Evolutionary conservation across 805 yeast species (phyloP), one percentile per base, ranked within the genome.

Genomic region (Hanseniaspora clermontiae): DNA sequence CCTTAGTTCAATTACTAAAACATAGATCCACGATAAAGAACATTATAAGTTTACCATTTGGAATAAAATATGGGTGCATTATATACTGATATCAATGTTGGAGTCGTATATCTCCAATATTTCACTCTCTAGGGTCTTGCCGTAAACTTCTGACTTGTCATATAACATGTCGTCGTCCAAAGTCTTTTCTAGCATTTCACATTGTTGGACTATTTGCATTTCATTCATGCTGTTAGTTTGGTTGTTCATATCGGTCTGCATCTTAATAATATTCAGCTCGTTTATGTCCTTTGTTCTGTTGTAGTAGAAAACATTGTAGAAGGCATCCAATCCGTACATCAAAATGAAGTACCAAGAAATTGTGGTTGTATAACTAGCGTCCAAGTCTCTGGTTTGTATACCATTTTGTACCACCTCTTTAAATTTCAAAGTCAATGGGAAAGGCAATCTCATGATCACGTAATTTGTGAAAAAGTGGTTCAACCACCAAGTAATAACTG

Each of bases 301-400:
- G 12, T 81, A 82, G 61, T 87, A 76, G 8, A 89, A 60, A 54
- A 91, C 75, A 40, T 85, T 77, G 66, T 83, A 84, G 1, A 93
- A 82, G 0, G 96, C 84, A 61, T 80, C 79, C 59, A 93, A 75
- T 32, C 97, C 97, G 51, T 90, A 68, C 59, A 88, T 78, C 56
- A 88, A 86, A 55, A 91, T 85, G 67, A 93, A 87, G 68, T 91
- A 93, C 97, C 97, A 93, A 5, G 97, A 88, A 20, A 93, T 84
- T 2, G 96, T 82, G 39, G 93, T 83, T 17, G 93, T 97, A 81
- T 95, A 93, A 31, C 95, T 74, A 9, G 83, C 96, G 65, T 90
- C 93, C 58, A 93, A 73, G 63, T 91, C 95, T 1, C 83, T 76
- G 0, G 97, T 89, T 58, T 75, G 77, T 14, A 93, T 84, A 8